Conservation (phyloP, 1,284 basidiomycete genomes). For the Schizopora paradoxa region DNA sequence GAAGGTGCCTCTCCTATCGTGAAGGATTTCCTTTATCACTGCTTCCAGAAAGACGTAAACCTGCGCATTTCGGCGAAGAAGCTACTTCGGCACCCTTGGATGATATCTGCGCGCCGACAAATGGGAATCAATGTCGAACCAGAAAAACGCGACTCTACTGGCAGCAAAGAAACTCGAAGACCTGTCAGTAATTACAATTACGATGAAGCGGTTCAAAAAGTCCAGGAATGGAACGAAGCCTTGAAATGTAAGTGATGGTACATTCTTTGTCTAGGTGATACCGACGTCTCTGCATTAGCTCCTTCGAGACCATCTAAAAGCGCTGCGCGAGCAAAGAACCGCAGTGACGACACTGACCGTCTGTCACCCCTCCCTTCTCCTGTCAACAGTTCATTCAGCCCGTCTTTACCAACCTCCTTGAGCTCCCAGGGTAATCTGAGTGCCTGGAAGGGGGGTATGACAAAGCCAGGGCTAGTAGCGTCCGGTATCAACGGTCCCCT, state of each 20-base stretch:
- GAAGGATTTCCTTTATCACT: slow-evolving; percentile 94
- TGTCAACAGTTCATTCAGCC: slow-evolving; percentile 27
- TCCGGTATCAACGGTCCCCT: slow-evolving; percentile 13
- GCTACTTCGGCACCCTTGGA: slow-evolving; percentile 92
- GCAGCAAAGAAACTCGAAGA: slow-evolving; percentile 41
- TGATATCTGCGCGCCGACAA: slow-evolving; percentile 79
- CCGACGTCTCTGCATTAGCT: slow-evolving; percentile 31
- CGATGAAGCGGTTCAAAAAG: slow-evolving; percentile 90
- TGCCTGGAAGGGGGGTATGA: slow-evolving; percentile 11
- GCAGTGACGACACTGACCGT: slow-evolving; percentile 28
- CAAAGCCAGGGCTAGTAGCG: slow-evolving; percentile 13
- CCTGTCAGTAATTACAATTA: slow-evolving; percentile 77
- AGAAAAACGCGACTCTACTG: slow-evolving; percentile 28
- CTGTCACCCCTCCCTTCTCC: slow-evolving; percentile 36
- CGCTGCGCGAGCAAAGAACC: slow-evolving; percentile 36
- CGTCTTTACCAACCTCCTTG: slow-evolving; percentile 27
- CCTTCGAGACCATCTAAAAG: slow-evolving; percentile 61
- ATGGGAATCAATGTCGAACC: slow-evolving; percentile 42
- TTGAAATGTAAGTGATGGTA: slow-evolving; percentile 69
- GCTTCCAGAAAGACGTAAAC: slow-evolving; percentile 97
- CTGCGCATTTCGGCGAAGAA: slow-evolving; percentile 92
- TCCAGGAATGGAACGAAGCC: slow-evolving; percentile 98
- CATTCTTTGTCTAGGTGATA: slow-evolving; percentile 12
- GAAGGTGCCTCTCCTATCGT: slow-evolving; percentile 92
- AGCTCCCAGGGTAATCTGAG: slow-evolving; percentile 25